A percentile compares a stretch with the other conserved stretches of the same genome.
These are phyloP conservation scores for Graphium sp. DNA, from an alignment of 2,329 filamentous ascomycete genomes.

Conservation along the genomic window DNA sequence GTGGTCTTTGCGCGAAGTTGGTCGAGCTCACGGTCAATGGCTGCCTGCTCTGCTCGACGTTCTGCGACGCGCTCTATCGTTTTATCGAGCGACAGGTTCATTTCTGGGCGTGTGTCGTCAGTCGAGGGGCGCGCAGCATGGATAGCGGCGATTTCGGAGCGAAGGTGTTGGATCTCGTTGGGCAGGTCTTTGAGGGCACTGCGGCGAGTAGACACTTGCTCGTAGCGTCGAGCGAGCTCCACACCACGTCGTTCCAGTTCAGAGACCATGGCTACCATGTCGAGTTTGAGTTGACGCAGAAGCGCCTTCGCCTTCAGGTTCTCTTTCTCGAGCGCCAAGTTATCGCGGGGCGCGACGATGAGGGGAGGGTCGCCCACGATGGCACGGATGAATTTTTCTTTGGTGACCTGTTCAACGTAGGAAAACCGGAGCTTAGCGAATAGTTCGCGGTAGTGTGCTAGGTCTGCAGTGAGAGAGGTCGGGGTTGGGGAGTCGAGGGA, in stretches of 20 bases:
- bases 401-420: conserved; percentile 96
- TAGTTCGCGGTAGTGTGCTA: conserved; percentile 82
- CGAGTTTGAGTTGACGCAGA: conserved; percentile 64
- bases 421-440: conserved; percentile 94
- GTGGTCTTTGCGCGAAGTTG: conserved; percentile 43
- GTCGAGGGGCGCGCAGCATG: conserved; percentile 18
- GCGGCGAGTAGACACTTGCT: conserved; percentile 30
- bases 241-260: conserved; percentile 51
- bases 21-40: conserved; percentile 47
- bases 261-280: conserved; percentile 56
- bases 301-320: conserved; percentile 56
- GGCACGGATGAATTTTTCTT: conserved; percentile 89
- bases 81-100: conserved; percentile 34
- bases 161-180: conserved; percentile 25
- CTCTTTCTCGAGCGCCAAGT: conserved; percentile 53
- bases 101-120: conserved; percentile 13
- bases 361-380: conserved; percentile 83
- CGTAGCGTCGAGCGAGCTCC: conserved; percentile 37
- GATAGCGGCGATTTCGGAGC: conserved; percentile 28
- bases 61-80: conserved; percentile 35
- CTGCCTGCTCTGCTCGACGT: conserved; percentile 30
- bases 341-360: conserved; percentile 70
- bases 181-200: conserved; percentile 33
- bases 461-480: conserved; percentile 63
- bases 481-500: conserved; percentile 52